phyloP scores from a whole-genome alignment of 345 rosid genomes.

The Citrus glauca region DNA sequence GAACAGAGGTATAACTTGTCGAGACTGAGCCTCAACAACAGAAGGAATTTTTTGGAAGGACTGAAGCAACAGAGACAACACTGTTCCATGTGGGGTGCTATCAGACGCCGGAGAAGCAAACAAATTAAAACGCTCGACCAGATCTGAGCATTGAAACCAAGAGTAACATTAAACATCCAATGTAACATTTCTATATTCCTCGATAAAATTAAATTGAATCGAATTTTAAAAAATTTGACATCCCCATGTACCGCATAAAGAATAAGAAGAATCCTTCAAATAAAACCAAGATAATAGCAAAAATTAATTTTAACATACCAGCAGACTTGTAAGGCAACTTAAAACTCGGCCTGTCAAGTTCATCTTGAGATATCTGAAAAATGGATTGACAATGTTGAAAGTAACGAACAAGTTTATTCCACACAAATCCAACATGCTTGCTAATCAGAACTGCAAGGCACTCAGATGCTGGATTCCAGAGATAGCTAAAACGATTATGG shows the following conservation, averaged over 20 bases:
- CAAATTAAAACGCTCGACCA: slow-evolving; percentile 46
- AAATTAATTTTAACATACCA: slow-evolving; percentile 39
- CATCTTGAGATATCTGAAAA: slow-evolving; percentile 32
- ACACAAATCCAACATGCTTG: slow-evolving; percentile 44
- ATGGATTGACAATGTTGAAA: slow-evolving; percentile 43
- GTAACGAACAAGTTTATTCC: slow-evolving; percentile 60
- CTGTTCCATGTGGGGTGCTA: slow-evolving; percentile 41
- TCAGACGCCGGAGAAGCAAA: slow-evolving; percentile 51
- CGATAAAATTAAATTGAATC: too few species aligned
- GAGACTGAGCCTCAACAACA: slow-evolving; percentile 65
- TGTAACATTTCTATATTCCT: neutral
- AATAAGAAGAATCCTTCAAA: neutral
- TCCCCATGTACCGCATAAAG: neutral
- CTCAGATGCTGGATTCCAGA: slow-evolving; percentile 70
- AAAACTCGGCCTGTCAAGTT: slow-evolving; percentile 29
- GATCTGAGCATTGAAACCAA: slow-evolving; percentile 47
- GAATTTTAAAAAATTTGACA: neutral
- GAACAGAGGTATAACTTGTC: slow-evolving; percentile 66
- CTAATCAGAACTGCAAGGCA: slow-evolving; percentile 67
- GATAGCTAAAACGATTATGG: slow-evolving; percentile 56
- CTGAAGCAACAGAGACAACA: slow-evolving; percentile 63
- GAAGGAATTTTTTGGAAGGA: slow-evolving; percentile 63
- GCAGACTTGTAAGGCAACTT: slow-evolving; percentile 27
- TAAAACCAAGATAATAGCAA: neutral
- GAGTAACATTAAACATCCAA: slow-evolving; percentile 6